These are phyloP conservation scores for Astrothelium macrocarpum DNA, from an alignment of 495 filamentous ascomycete species.

Conservation along the genomic window DNA sequence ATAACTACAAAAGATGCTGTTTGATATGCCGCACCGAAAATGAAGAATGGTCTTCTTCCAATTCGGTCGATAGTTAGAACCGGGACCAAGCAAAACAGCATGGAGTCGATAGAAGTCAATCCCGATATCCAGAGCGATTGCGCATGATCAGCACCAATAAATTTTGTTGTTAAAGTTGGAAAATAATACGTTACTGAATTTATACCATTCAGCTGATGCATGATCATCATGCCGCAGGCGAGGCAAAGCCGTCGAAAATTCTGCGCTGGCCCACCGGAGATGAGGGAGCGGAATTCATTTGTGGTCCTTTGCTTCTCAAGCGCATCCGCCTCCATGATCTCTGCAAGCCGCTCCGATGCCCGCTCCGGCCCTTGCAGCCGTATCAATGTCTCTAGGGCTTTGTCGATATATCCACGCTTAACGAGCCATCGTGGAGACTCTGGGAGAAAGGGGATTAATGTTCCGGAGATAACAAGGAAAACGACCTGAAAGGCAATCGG, in stretches of 20 bases:
- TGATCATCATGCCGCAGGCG: not conserved
- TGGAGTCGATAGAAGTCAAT: not conserved
- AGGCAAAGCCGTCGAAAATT: not conserved
- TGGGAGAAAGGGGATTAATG: slow-evolving; percentile 13
- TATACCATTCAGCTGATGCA: not conserved
- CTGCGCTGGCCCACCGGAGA: not conserved
- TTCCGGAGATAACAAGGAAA: slow-evolving; percentile 15
- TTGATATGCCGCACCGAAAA: not conserved
- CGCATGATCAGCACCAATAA: not conserved
- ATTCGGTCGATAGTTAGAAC: not conserved
- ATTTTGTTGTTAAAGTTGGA: not conserved
- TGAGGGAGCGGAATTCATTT: not conserved
- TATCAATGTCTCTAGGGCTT: slow-evolving; percentile 10
- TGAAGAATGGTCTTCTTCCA: not conserved
- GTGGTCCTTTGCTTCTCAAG: not conserved
- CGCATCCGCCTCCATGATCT: not conserved
- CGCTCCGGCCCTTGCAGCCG: not conserved
- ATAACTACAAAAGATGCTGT: not conserved
- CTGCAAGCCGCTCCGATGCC: not conserved
- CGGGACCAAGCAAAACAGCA: not conserved
- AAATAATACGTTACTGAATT: slow-evolving; percentile 3
- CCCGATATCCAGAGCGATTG: not conserved
- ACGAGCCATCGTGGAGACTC: slow-evolving; percentile 13
- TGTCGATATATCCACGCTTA: slow-evolving; percentile 7
- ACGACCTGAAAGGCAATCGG: slow-evolving; percentile 25